These are phyloP conservation scores for Gracilariopsis chorda DNA, from an alignment of 23 red algal genomes.

Conservation along the genomic window DNA sequence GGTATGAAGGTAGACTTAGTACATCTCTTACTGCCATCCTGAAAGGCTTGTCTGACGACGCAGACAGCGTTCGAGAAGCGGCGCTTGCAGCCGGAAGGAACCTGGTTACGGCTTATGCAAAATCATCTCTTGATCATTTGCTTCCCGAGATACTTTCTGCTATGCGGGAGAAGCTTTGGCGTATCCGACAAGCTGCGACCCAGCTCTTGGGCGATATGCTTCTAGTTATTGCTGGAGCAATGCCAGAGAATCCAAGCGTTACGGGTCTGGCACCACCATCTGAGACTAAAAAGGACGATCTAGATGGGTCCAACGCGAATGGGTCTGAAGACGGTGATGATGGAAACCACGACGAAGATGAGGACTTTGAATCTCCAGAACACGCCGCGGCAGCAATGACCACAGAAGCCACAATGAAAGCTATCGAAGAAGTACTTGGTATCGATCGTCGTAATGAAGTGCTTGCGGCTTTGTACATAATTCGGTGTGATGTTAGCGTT, in stretches of 20 bases:
- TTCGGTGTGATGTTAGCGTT: slow-evolving; percentile 74
- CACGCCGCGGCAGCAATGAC: slow-evolving; percentile 69
- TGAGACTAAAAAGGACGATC: slow-evolving; percentile 47
- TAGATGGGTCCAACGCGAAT: slow-evolving; percentile 21
- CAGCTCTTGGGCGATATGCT: slow-evolving; percentile 83
- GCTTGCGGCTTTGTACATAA: slow-evolving; percentile 78
- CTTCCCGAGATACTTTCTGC: slow-evolving; percentile 58
- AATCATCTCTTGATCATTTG: slow-evolving; percentile 60
- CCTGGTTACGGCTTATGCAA: slow-evolving; percentile 75
- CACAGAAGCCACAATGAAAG: slow-evolving; percentile 61
- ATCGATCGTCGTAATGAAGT: slow-evolving; percentile 52
- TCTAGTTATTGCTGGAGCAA: slow-evolving; percentile 69
- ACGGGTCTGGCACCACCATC: neutral
- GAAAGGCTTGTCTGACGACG: slow-evolving; percentile 74
- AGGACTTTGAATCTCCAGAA: slow-evolving; percentile 60
- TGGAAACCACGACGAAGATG: slow-evolving; percentile 48
- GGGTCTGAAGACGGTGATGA: neutral
- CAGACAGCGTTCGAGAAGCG: slow-evolving; percentile 86
- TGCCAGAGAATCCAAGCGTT: slow-evolving; percentile 9
- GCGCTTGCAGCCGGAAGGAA: slow-evolving; percentile 75
- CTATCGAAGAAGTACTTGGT: slow-evolving; percentile 73
- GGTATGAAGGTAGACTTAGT: slow-evolving; percentile 70
- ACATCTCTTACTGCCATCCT: slow-evolving; percentile 65
- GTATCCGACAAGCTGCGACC: slow-evolving; percentile 74
- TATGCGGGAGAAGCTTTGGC: slow-evolving; percentile 79